Evolutionary conservation across 305 asterid species (phyloP).

Genomic region (Fraxinus ornus): DNA sequence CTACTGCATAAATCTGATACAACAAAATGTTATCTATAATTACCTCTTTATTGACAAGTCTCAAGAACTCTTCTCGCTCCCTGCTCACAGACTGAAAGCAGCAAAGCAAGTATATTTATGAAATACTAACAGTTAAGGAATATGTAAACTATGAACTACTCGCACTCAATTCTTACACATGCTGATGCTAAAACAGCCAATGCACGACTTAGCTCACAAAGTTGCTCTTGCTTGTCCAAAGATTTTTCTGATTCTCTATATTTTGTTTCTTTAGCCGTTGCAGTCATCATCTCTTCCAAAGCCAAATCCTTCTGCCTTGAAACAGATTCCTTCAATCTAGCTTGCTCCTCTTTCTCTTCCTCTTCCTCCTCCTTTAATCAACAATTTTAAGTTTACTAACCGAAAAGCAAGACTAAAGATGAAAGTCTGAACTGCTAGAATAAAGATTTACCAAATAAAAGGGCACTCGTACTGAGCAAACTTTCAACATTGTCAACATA

Average conservation of each 20-base stretch:
- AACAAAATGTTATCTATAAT: slow-evolving; percentile 5
- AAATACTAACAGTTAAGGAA: slow-evolving; percentile 24
- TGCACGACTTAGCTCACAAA: slow-evolving; percentile 86
- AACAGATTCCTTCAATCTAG: slow-evolving; percentile 66
- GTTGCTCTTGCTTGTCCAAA: slow-evolving; percentile 88
- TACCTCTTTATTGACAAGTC: slow-evolving; percentile 98
- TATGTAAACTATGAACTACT: slow-evolving; percentile 17
- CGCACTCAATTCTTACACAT: slow-evolving; percentile 54
- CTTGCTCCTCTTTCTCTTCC: slow-evolving; percentile 79
- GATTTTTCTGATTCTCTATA: slow-evolving; percentile 50
- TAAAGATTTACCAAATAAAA: slow-evolving; percentile 3
- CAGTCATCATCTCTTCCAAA: slow-evolving; percentile 77
- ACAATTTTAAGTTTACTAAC: slow-evolving; percentile 24
- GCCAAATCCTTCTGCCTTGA: slow-evolving; percentile 78
- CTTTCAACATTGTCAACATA: slow-evolving; percentile 16
- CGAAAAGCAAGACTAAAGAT: slow-evolving; percentile 16
- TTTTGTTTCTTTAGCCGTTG: slow-evolving; percentile 69
- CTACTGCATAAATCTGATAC: slow-evolving; percentile 7
- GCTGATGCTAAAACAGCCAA: slow-evolving; percentile 92
- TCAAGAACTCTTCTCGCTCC: slow-evolving; percentile 96
- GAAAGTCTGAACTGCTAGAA: neutral
- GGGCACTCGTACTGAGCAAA: neutral
- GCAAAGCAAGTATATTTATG: slow-evolving; percentile 30
- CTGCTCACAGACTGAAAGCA: slow-evolving; percentile 88
- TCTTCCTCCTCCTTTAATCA: slow-evolving; percentile 83